These are phyloP conservation scores for Starmerella bombicola DNA, from an alignment of 805 yeast species.

Conservation along the genomic window DNA sequence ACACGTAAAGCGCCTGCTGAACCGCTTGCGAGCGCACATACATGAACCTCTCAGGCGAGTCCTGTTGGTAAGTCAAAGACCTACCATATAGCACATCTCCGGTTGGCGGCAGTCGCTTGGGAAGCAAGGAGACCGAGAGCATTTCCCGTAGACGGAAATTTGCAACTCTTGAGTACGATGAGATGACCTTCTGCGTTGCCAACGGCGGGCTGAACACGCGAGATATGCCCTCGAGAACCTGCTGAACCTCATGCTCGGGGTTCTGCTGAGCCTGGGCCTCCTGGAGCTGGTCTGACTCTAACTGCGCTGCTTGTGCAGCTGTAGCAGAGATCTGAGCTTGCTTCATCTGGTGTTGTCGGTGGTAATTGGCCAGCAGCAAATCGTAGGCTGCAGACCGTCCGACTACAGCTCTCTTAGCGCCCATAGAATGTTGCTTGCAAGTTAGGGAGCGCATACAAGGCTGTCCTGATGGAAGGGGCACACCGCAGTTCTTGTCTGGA, in stretches of 20 bases:
- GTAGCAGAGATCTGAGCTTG: conserved; percentile 18
- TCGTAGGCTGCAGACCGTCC: conserved; percentile 94
- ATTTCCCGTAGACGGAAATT: conserved; percentile 85
- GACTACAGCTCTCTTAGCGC: conserved; percentile 87
- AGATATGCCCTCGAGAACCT: conserved; percentile 78
- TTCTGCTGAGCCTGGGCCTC: conserved; percentile 19
- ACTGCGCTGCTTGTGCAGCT: conserved; percentile 16
- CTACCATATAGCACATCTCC: conserved; percentile 55
- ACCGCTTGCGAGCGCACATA: conserved; percentile 28
- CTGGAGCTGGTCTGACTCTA: conserved; percentile 17
- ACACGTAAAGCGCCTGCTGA: conserved; percentile 23
- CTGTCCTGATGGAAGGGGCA: conserved; percentile 84
- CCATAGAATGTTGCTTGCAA: conserved; percentile 97
- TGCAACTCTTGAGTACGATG: conserved; percentile 56
- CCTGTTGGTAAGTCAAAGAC: conserved; percentile 62
- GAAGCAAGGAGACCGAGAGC: conserved; percentile 65
- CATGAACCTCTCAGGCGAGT: conserved; percentile 43
- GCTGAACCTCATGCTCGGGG: conserved; percentile 58
- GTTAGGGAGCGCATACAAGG: conserved; percentile 91
- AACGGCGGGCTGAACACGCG: conserved; percentile 45
- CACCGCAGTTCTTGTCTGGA: conserved; percentile 71
- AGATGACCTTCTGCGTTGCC: conserved; percentile 58
- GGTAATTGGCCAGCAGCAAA: conserved; percentile 73
- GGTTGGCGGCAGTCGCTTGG: conserved; percentile 39
- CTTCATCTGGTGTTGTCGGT: conserved; percentile 83